A percentile compares a stretch with the other conserved stretches of the same genome.
Conservation (phyloP, 2,329 filamentous ascomycete species). For the Metarhizium humberi region DNA sequence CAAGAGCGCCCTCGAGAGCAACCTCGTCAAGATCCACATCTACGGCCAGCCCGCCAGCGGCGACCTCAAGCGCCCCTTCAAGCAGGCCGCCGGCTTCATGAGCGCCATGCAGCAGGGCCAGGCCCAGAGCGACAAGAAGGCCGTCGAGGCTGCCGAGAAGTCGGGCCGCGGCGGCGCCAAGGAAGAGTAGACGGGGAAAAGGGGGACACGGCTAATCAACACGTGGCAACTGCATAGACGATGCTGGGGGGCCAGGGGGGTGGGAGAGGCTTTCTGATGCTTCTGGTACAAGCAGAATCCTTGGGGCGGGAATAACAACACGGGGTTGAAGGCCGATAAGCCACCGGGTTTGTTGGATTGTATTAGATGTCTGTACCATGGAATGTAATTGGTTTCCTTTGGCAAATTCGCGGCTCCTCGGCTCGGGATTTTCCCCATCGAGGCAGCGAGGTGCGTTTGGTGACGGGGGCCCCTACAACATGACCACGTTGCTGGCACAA, state of each 20-base stretch:
- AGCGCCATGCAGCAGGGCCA: slow-evolving; percentile 62
- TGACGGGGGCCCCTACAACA: too few relatives aligned
- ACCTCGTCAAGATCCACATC: slow-evolving; percentile 92
- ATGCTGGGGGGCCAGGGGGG: not conserved
- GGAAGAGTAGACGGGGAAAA: slow-evolving; percentile 48
- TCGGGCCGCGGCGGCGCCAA: slow-evolving; percentile 61
- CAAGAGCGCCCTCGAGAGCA: slow-evolving; percentile 91
- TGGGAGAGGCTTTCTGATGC: not conserved
- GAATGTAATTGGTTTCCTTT: not conserved
- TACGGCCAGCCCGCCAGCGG: slow-evolving; percentile 79
- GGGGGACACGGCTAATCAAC: not conserved
- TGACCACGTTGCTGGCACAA: too few relatives aligned
- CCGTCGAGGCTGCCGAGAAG: slow-evolving; percentile 71
- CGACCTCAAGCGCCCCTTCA: slow-evolving; percentile 94
- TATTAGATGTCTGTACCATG: not conserved
- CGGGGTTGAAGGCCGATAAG: not conserved
- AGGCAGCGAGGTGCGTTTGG: not conserved
- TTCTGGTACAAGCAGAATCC: not conserved
- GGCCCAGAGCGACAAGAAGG: slow-evolving; percentile 87
- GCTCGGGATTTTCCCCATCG: not conserved
- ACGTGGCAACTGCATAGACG: not conserved
- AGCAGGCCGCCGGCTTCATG: slow-evolving; percentile 76
- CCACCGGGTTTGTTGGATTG: not conserved
- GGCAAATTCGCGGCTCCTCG: not conserved
- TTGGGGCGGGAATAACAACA: not conserved